phyloP scores from a whole-genome alignment of 2,329 filamentous ascomycete species.

The Leptographium galeiforme region DNA sequence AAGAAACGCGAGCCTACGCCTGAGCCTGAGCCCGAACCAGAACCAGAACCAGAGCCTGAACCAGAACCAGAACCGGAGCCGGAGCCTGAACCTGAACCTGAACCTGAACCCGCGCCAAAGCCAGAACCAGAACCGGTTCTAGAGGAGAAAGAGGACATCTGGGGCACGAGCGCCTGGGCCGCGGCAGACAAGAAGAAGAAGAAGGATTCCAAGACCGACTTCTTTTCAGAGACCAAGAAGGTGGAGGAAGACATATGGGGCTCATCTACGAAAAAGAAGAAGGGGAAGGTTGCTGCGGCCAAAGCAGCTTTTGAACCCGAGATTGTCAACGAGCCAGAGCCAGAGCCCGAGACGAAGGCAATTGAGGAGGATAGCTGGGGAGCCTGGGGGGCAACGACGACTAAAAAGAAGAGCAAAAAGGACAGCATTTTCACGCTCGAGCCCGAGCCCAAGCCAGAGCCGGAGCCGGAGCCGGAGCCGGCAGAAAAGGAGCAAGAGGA shows the following conservation, averaged over 20 bases:
- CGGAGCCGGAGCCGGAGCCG: constrained; percentile 17
- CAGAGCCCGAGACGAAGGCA: neutral
- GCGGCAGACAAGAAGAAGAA: neutral
- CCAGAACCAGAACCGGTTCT: neutral
- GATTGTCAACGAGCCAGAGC: neutral
- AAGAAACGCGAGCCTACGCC: constrained; percentile 7
- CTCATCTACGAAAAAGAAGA: neutral
- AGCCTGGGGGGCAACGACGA: neutral
- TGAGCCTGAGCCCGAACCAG: neutral
- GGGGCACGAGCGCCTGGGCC: neutral
- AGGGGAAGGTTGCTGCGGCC: constrained; percentile 10
- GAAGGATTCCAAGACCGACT: neutral
- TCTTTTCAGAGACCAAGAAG: neutral
- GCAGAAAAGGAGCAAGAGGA: constrained; percentile 5
- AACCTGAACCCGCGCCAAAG: constrained; percentile 4
- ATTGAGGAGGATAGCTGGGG: neutral
- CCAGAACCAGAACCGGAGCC: constrained; percentile 1
- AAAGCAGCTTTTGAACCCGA: neutral
- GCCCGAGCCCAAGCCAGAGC: constrained; percentile 2
- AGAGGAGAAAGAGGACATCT: neutral
- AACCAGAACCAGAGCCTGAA: neutral
- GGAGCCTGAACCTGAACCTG: constrained; percentile 4
- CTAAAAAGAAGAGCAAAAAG: constrained; percentile 4
- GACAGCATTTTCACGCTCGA: constrained; percentile 5
- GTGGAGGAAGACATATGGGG: neutral